Conservation (phyloP, 176 grass and related monocot species). For the Lolium rigidum region DNA sequence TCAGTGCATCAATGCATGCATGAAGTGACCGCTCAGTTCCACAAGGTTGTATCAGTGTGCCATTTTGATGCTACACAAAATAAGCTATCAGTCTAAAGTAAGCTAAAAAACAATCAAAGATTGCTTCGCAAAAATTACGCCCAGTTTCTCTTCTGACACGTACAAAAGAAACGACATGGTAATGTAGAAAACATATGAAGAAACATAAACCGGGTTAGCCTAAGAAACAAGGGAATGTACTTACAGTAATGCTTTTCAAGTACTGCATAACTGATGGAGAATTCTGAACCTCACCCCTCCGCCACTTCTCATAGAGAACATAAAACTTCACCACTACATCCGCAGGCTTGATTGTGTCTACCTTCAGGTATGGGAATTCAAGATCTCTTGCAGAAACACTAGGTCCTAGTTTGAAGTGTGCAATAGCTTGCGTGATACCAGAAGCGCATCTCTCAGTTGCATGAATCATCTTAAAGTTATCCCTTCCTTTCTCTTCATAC, state of each 20-base stretch:
- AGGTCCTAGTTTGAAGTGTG: conserved; percentile 72
- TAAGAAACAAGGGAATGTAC: background rate
- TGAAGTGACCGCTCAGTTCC: conserved; percentile 71
- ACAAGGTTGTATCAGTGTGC: conserved; percentile 71
- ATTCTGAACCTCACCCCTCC: conserved; percentile 61
- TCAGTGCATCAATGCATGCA: conserved; percentile 56
- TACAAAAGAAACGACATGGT: background rate
- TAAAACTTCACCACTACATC: conserved; percentile 71
- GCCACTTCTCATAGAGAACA: conserved; percentile 86
- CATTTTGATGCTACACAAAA: conserved; percentile 63
- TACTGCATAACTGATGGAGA: conserved; percentile 58
- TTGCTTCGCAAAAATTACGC: background rate
- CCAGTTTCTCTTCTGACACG: conserved; percentile 11
- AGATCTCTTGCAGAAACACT: conserved; percentile 71
- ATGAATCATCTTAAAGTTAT: conserved; percentile 66
- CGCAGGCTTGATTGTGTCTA: conserved; percentile 55
- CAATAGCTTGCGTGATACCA: conserved; percentile 85
- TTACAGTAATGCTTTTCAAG: conserved; percentile 78
- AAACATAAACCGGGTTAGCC: too few species aligned
- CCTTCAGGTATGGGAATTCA: conserved; percentile 58
- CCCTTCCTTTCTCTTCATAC: conserved; percentile 73
- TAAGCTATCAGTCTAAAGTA: conserved; percentile 31
- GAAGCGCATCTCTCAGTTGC: conserved; percentile 79
- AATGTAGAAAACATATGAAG: too few species aligned
- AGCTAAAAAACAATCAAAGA: background rate